These are phyloP conservation scores for Paralagenidium karlingii DNA, from an alignment of 352 stramenopile species.

Conservation along the genomic window DNA sequence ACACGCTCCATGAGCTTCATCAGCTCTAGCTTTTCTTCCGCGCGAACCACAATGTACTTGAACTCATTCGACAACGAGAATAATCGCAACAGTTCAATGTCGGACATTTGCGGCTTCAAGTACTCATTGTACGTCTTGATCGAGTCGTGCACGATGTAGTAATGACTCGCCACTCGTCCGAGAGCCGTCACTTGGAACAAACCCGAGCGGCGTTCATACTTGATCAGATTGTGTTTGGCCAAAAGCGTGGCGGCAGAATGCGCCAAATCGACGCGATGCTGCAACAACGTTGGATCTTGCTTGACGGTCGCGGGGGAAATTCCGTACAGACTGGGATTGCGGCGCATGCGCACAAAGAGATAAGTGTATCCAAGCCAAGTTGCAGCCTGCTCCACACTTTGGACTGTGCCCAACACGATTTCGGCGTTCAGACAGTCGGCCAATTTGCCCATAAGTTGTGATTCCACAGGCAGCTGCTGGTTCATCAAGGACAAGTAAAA, in stretches of 20 bases:
- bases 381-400: conserved; percentile 90
- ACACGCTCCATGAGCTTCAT: conserved; percentile 95
- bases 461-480: conserved; percentile 99
- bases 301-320: conserved; percentile 81
- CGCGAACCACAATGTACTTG: conserved; percentile 95
- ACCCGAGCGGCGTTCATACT: conserved; percentile 95
- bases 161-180: conserved; percentile 96
- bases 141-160: conserved; percentile 98
- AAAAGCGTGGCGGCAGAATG: conserved; percentile 94
- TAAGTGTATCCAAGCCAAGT: conserved; percentile 99
- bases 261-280: conserved; percentile 92
- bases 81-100: conserved; percentile 98
- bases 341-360: conserved; percentile 98
- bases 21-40: conserved; percentile 98
- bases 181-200: conserved; percentile 95
- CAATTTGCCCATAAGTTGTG: conserved; percentile 92
- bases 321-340: conserved; percentile 95
- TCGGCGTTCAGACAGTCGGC: conserved; percentile 99
- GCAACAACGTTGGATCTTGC: conserved; percentile 89
- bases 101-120: conserved; percentile 98
- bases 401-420: conserved; percentile 95
- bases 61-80: conserved; percentile 99
- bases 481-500: conserved; percentile 99
- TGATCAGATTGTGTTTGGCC: conserved; percentile 95
- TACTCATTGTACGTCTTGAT: conserved; percentile 99